Evolutionary conservation across 1,139 yeast genomes (phyloP).

Genomic region (Oligophagozyma castellii): DNA sequence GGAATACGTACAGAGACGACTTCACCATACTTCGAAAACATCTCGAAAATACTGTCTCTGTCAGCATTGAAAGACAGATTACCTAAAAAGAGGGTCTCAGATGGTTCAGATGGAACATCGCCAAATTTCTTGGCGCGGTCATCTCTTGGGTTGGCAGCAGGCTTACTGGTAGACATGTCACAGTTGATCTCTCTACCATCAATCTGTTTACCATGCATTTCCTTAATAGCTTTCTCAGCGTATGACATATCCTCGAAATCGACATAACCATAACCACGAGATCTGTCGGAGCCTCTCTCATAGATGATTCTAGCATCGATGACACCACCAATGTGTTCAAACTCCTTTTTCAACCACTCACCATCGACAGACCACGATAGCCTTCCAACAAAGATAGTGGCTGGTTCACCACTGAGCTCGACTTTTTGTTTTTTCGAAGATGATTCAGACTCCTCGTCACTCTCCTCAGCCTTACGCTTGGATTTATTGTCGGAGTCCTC

Average conservation of each 20-base stretch:
- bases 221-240: constrained; percentile 82
- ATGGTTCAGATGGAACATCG: constrained; percentile 80
- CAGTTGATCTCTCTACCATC: constrained; percentile 95
- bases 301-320: constrained; percentile 80
- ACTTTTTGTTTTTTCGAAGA: constrained; percentile 32
- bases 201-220: constrained; percentile 83
- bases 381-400: constrained; percentile 91
- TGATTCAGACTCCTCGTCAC: constrained; percentile 19
- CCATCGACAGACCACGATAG: constrained; percentile 96
- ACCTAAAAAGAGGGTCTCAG: constrained; percentile 92
- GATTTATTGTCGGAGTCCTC: constrained; percentile 10
- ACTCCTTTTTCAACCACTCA: constrained; percentile 81
- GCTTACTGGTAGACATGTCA: constrained; percentile 82
- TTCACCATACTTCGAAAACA: constrained; percentile 66
- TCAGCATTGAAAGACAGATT: constrained; percentile 83
- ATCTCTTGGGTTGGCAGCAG: constrained; percentile 27
- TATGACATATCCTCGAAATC: constrained; percentile 65
- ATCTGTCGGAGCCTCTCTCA: constrained; percentile 85
- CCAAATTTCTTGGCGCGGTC: constrained; percentile 76
- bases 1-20: constrained; percentile 88
- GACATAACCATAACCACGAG: constrained; percentile 97
- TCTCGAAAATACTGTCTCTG: constrained; percentile 60
- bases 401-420: constrained; percentile 39
- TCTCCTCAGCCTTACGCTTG: constrained; percentile 27
- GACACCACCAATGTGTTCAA: constrained; percentile 73